Base-by-base conservation (phyloP, 495 filamentous ascomycete species). In the Penicillium cataractarum region DNA sequence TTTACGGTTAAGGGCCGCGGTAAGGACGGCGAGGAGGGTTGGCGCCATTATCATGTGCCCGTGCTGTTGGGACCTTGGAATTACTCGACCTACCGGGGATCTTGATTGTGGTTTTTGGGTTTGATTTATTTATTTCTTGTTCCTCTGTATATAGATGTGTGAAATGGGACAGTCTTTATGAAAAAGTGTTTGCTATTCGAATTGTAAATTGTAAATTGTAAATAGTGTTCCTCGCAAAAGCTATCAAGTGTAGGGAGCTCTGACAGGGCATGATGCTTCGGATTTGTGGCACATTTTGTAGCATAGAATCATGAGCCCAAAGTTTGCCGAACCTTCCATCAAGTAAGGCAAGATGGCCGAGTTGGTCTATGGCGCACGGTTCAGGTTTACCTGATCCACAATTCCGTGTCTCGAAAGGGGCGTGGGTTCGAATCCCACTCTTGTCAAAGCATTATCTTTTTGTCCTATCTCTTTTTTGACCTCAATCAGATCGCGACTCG, bases 61-160 rank as follows among this genome's bases (percentile, higher is more conserved):
- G 78, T 99, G 72, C 67, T 99, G 73, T 72, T 99, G 77, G 87
- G 91, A 57, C 93, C 93, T 46, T 97, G 88, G 80, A 92, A 89
- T 70, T 99, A 96, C 78, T 91, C 91, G 53, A 97, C 95, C 6
- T 99, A 99, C 76, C 81, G 95, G 68, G 95, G 95, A 2, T 82
- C 78, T 46, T 82, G 63, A 76, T 17, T 26, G 21, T 33, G 13
- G 8, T 50, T n/a, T 5, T 4, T 4, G 2, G 4, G 9, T n/a
- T 15, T 24, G n/a, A 10, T 29, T 15, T 42, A 6, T 19, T 21
- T 42, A 5, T 13, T 46, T 22, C 21, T 2, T 22, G 21, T 46
- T 46, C 19, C 21, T 42, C 19, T 59, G 29, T 21, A 39, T 19
- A 59, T 21, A 24, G 44, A 59, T 31, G 31, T 58, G 24, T 58